These are phyloP conservation scores for Eucalyptus caleyi DNA, from an alignment of 345 rosid species.

Conservation along the genomic window DNA sequence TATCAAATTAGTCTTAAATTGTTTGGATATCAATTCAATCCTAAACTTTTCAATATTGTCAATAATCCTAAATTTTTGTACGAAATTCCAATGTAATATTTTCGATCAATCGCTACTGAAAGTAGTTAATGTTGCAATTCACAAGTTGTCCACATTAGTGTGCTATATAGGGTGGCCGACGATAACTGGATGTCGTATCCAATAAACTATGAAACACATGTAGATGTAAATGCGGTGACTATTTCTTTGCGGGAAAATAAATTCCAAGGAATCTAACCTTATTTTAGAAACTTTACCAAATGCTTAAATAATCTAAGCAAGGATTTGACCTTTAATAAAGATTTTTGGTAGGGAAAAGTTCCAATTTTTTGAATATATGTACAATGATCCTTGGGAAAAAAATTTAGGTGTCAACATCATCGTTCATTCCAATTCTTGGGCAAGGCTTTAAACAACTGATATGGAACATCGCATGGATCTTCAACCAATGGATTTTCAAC, in stretches of 20 bases:
- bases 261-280: not conserved
- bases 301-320: not conserved
- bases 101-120: no score
- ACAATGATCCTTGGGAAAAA: not conserved
- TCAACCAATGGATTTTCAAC: not conserved
- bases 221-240: not conserved
- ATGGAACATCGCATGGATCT: not conserved
- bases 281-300: not conserved
- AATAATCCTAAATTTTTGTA: no score
- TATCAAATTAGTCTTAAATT: not conserved
- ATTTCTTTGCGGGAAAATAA: not conserved
- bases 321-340: not conserved
- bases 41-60: not conserved
- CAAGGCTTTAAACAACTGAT: not conserved
- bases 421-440: not conserved
- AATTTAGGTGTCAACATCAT: not conserved
- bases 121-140: not conserved
- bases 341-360: not conserved
- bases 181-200: not conserved
- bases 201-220: not conserved
- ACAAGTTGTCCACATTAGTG: not conserved
- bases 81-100: no score
- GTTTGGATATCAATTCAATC: not conserved
- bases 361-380: not conserved
- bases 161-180: rapidly evolving